Conservation (phyloP, 352 stramenopile species). For the Globisporangium parvum region DNA sequence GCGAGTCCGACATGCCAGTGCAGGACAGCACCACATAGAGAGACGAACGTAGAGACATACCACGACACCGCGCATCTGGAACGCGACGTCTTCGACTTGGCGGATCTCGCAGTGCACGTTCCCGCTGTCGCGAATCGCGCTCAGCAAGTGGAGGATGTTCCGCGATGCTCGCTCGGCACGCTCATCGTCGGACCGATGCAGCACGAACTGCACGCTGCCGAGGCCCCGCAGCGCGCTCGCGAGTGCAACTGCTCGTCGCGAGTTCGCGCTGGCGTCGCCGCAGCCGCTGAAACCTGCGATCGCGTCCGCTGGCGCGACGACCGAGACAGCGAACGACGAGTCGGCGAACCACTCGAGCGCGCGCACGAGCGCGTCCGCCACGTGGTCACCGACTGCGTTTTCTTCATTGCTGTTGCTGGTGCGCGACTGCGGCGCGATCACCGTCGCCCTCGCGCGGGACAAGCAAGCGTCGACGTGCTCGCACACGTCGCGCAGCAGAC, state of each 20-base stretch:
- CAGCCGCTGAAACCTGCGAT: neutral
- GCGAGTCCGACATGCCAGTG: too few species aligned
- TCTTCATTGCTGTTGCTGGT: neutral
- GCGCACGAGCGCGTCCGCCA: conserved; percentile 1
- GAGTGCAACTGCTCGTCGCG: conserved; percentile 1
- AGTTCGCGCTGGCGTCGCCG: neutral
- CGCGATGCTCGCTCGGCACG: conserved; percentile 10
- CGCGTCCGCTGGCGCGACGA: conserved; percentile 16
- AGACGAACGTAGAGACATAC: conserved; percentile 15
- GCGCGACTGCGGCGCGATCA: too few species aligned
- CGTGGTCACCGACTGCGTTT: neutral
- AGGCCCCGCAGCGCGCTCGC: conserved; percentile 8
- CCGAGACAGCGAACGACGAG: conserved; percentile 19
- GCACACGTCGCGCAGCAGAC: conserved; percentile 3
- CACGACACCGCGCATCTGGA: conserved; percentile 28
- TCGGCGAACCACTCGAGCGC: conserved; percentile 11
- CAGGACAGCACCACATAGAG: neutral
- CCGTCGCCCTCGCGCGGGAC: neutral
- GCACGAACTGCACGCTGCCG: conserved; percentile 24
- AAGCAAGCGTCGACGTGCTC: conserved; percentile 9
- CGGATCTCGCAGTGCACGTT: conserved; percentile 20
- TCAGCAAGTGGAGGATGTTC: conserved; percentile 23
- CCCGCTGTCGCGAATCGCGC: conserved; percentile 17
- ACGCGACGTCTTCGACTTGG: conserved; percentile 23
- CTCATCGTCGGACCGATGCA: conserved; percentile 37